Conservation (phyloP, 805 yeast species). For the Candida pseudofarinosa region DNA sequence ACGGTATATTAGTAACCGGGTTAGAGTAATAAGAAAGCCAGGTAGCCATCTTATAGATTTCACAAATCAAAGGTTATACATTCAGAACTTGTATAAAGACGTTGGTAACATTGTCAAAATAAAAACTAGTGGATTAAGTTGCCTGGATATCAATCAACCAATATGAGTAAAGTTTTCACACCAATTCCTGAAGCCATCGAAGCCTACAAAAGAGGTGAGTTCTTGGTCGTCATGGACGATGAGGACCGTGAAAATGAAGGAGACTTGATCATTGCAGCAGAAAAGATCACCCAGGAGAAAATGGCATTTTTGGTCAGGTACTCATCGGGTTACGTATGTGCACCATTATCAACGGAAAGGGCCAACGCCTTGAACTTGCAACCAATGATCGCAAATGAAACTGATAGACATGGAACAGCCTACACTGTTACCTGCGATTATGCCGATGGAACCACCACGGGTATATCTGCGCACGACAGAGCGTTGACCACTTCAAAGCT, state of each 20-base stretch:
- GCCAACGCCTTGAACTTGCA: constrained; percentile 83
- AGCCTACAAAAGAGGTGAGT: constrained; percentile 72
- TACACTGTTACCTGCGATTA: constrained; percentile 90
- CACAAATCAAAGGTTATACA: too few relatives aligned
- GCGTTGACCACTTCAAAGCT: constrained; percentile 73
- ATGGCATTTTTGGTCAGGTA: constrained; percentile 93
- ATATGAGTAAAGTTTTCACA: constrained; percentile 30
- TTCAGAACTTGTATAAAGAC: too few relatives aligned
- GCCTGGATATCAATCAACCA: too few relatives aligned
- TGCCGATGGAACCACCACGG: constrained; percentile 89
- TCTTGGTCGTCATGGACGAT: constrained; percentile 94
- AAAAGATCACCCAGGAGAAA: constrained; percentile 67
- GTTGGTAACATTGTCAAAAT: too few relatives aligned
- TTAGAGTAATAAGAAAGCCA: too few relatives aligned
- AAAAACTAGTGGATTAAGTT: too few relatives aligned
- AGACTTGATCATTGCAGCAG: constrained; percentile 92
- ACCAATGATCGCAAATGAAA: constrained; percentile 58
- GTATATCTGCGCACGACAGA: constrained; percentile 92
- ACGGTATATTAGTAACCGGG: too few relatives aligned
- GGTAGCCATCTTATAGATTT: too few relatives aligned
- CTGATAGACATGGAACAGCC: constrained; percentile 94
- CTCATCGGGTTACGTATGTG: constrained; percentile 91
- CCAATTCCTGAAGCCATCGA: constrained; percentile 68
- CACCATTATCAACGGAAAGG: constrained; percentile 69
- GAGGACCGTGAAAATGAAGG: constrained; percentile 97